Evolutionary conservation across 176 grass and related monocot genomes (phyloP), one percentile per base, ranked within the genome.

Genomic region (Rhynchospora breviuscula): DNA sequence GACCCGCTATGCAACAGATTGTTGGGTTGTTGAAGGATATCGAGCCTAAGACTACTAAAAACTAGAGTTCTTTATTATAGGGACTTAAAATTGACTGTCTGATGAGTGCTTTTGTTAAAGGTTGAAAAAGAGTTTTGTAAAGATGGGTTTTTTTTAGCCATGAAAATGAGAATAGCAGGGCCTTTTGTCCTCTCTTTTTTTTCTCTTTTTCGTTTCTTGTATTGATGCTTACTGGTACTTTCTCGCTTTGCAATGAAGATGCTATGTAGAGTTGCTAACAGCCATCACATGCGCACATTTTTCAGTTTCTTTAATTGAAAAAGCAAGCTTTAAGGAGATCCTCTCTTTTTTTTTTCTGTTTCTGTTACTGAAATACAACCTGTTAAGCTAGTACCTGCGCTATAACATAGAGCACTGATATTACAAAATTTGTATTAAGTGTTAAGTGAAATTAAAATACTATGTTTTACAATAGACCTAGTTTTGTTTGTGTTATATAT

Each of bases 11-110:
- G 96, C 96, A 99, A 81, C 96, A 99, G 83, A 95, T 99, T 35
- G 93, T 99, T 52, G 96, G 96, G 8, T 86, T 99, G 67, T 86
- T 99, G 52, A 99, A 99, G 89, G 96, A 99, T 88, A 92, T 99
- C 29, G 96, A 99, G 73, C 96, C 96, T 11, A 92, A 89, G 60
- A 82, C 51, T 62, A 49, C 31, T 86, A 87, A 80, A 43, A 44
- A 88, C 63, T 75, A 91, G 58, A 90, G 78, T 87, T 81, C 7
- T 46, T 70, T 58, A 72, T 19, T 59, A 85, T 53, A 63, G 52
- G 54, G 26, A 78, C 78, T 74, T 82, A 49, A 31, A 49, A 31
- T 82, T 67, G 44, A 54, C 62, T 67, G 53, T 80, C 80, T 82
- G 25, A 82, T 82, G 80, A 67, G 44, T 56, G 62, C 60, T 67